Evolutionary conservation across 495 filamentous ascomycete genomes (phyloP), one percentile per base, ranked within the genome.

Genomic region (Lasiosphaeria ovina): DNA sequence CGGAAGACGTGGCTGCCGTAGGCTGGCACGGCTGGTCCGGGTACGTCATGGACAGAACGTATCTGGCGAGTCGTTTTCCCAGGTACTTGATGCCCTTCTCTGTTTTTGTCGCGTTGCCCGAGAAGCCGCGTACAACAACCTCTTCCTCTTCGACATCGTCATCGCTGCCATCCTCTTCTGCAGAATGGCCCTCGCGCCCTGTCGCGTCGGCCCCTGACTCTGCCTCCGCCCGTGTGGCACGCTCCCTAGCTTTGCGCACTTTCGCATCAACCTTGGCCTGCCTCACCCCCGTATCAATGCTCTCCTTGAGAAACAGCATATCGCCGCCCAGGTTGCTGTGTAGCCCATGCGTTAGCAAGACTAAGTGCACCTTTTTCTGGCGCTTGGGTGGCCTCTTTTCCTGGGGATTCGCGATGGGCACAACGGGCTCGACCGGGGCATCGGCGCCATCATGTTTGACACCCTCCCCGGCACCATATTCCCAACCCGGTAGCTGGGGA

Each of bases 281-380:
- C 62, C 79, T 87, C 3, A 86, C 86, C 33, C 90, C 85, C 36
- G 87, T 85, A 72, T 98, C 95, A 55, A 98, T 97, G 65, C 91
- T 93, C 72, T 98, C 94, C 69, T 98, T 98, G 66, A 98, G 72
- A 70, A 89, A 98, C 34, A 98, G 78, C 95, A 98, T 96, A 76
- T 98, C 94, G 45, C 91, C 86, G 2, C 95, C 92, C n/a, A 97
- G 81, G 74, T 98, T 98, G 74, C 93, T 95, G 72, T 98, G 94
- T 62, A 98, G 73, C 1, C 94, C 94, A 78, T 98, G 94, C 0
- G 94, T 98, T 56, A 98, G 70, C 7, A 98, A 81, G 8, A 98
- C 94, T 59, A 98, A 77, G 68, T 98, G 94, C 0, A 98, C 77
- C 65, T 86, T 92, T 75, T 90, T 93, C 64, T 71, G 78, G 67